A percentile compares a stretch with the other conserved stretches of the same genome.
Evolutionary conservation across 2,329 filamentous ascomycete species (phyloP).

Genomic region (Phyllosticta capitalensis): DNA sequence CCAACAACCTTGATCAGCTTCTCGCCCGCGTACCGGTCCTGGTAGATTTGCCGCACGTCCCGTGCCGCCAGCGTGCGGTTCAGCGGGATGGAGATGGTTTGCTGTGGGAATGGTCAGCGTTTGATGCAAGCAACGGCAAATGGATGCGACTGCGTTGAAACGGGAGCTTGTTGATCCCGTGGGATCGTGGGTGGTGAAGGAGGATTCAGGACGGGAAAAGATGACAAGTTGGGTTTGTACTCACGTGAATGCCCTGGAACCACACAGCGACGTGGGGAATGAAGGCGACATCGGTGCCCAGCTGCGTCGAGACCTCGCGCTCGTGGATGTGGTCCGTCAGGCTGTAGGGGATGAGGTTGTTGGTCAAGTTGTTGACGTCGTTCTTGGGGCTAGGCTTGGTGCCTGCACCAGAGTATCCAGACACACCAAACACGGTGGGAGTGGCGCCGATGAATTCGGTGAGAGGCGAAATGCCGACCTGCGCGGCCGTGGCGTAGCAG

Average conservation of each 20-base stretch:
- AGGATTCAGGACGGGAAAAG: background rate
- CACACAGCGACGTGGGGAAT: slow-evolving; percentile 91
- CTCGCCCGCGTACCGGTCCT: slow-evolving; percentile 92
- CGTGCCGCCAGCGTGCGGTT: slow-evolving; percentile 79
- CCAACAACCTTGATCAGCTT: slow-evolving; percentile 88
- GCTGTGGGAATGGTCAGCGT: slow-evolving; percentile 32
- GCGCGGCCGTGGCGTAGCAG: slow-evolving; percentile 89
- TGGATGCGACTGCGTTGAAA: background rate
- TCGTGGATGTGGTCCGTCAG: slow-evolving; percentile 94
- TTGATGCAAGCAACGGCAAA: background rate
- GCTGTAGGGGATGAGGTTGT: slow-evolving; percentile 87
- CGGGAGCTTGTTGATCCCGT: background rate
- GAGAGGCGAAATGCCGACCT: slow-evolving; percentile 78
- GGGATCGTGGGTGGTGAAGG: background rate
- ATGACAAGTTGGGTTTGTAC: slow-evolving; percentile 11
- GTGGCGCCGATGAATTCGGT: slow-evolving; percentile 67
- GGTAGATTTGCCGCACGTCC: slow-evolving; percentile 88
- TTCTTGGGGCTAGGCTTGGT: slow-evolving; percentile 94
- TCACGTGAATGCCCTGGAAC: slow-evolving; percentile 85
- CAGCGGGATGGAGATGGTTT: slow-evolving; percentile 83
- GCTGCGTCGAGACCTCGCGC: slow-evolving; percentile 72
- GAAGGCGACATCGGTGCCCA: slow-evolving; percentile 68
- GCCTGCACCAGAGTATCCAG: slow-evolving; percentile 88
- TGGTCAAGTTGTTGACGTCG: slow-evolving; percentile 68
- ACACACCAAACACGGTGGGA: slow-evolving; percentile 82